Percentiles rank a stretch among this genome's conserved stretches.
phyloP scores from a whole-genome alignment of 345 rosid species.

The Mercurialis annua region DNA sequence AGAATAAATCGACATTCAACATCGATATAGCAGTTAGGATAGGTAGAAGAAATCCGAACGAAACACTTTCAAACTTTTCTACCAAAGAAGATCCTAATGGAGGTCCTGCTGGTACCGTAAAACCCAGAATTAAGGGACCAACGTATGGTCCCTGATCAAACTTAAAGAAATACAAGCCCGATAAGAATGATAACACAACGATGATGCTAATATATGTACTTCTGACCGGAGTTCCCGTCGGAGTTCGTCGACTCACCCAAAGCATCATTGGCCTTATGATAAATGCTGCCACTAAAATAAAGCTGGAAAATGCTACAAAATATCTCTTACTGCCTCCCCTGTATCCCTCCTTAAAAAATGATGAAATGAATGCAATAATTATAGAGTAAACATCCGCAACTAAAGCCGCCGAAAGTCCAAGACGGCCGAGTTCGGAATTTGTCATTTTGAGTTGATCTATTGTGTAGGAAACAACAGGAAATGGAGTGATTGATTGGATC shows the following conservation, averaged over 20 bases:
- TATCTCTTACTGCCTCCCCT: too few relatives aligned
- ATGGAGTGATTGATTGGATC: too few relatives aligned
- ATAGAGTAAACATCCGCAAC: background rate
- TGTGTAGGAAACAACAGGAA: slow-evolving; percentile 7
- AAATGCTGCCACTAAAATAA: background rate
- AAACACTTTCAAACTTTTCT: too few relatives aligned
- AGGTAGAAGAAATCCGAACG: slow-evolving; percentile 42
- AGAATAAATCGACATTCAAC: slow-evolving; percentile 22
- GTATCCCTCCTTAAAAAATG: background rate
- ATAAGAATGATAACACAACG: slow-evolving; percentile 19
- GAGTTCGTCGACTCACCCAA: slow-evolving; percentile 34
- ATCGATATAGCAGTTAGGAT: slow-evolving; percentile 20
- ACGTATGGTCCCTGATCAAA: background rate
- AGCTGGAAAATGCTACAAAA: background rate
- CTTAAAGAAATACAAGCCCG: background rate
- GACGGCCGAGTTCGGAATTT: slow-evolving; percentile 6
- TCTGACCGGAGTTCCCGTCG: slow-evolving; percentile 31
- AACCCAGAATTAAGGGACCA: background rate
- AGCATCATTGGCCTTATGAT: slow-evolving; percentile 31
- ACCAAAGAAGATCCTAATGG: too few relatives aligned
- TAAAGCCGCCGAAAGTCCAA: background rate
- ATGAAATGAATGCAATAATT: too few relatives aligned
- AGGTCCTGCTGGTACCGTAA: too few relatives aligned
- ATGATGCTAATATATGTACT: slow-evolving; percentile 11
- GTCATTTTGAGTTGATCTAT: background rate